phyloP scores from a whole-genome alignment of 208 protist species.

The Acanthamoeba healyi region DNA sequence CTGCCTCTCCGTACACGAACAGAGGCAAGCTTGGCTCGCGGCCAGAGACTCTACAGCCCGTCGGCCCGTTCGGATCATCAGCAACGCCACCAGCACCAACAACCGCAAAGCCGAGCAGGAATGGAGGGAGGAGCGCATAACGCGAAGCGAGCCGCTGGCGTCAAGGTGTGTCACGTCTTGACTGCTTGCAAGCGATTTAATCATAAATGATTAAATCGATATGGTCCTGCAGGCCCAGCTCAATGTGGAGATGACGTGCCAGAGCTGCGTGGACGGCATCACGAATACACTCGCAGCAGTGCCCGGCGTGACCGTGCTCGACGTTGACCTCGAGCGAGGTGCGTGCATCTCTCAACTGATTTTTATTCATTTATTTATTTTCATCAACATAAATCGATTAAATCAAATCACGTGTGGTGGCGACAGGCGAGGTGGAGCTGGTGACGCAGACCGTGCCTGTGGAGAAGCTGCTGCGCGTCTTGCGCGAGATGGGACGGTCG shows the following conservation, averaged over 20 bases:
- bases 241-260: slow-evolving; percentile 32
- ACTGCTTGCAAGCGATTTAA: too few species aligned
- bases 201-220: background rate
- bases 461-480: slow-evolving; percentile 36
- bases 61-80: too few species aligned
- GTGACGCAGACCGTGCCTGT: background rate
- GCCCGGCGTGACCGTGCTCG: background rate
- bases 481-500: slow-evolving; percentile 8
- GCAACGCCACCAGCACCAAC: too few species aligned
- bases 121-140: too few species aligned
- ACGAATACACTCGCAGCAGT: background rate
- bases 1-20: too few species aligned
- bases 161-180: too few species aligned
- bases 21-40: too few species aligned
- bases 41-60: too few species aligned
- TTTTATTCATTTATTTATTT: background rate
- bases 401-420: background rate
- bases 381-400: background rate
- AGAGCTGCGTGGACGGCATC: slow-evolving; percentile 38
- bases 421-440: slow-evolving; percentile 38
- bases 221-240: background rate
- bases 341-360: background rate
- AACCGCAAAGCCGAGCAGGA: too few species aligned
- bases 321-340: slow-evolving; percentile 1
- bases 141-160: too few species aligned